phyloP scores from a whole-genome alignment of 75 land plant genomes.

The Larix kaempferi region DNA sequence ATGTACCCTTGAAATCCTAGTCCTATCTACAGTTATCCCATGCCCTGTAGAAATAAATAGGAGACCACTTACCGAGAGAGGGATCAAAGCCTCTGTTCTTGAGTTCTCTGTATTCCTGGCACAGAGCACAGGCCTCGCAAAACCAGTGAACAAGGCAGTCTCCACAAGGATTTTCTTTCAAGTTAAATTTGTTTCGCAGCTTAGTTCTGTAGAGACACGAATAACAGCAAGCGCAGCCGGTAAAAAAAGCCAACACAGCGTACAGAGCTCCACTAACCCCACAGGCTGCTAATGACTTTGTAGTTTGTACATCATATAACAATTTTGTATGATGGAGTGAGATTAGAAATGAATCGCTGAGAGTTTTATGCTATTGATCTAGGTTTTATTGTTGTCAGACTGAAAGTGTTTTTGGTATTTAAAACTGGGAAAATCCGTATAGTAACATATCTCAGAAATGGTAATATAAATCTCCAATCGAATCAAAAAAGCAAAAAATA shows the following conservation, averaged over 20 bases:
- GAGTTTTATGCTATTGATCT: no score
- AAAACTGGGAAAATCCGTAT: no score
- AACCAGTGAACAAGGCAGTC: slow-evolving; percentile 38
- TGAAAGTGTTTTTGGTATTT: no score
- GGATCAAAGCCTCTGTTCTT: slow-evolving; percentile 33
- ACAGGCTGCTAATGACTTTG: no score
- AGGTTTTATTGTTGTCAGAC: no score
- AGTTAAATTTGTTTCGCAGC: slow-evolving; percentile 24
- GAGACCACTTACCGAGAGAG: slow-evolving; percentile 20
- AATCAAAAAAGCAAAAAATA: no score
- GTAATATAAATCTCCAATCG: no score
- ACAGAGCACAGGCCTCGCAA: slow-evolving; percentile 43
- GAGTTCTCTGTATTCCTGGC: slow-evolving; percentile 62
- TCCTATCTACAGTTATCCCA: background rate
- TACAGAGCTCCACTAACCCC: slow-evolving; percentile 18
- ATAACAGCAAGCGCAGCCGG: slow-evolving; percentile 9
- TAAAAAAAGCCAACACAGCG: slow-evolving; percentile 1
- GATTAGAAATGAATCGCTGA: no score
- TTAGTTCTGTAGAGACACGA: slow-evolving; percentile 34
- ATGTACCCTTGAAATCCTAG: no score
- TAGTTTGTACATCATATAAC: no score
- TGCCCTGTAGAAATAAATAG: background rate
- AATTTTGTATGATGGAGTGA: no score
- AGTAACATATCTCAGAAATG: no score
- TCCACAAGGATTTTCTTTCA: slow-evolving; percentile 26